Conservation (phyloP, 805 yeast genomes). For the Hanseniaspora meyeri region DNA sequence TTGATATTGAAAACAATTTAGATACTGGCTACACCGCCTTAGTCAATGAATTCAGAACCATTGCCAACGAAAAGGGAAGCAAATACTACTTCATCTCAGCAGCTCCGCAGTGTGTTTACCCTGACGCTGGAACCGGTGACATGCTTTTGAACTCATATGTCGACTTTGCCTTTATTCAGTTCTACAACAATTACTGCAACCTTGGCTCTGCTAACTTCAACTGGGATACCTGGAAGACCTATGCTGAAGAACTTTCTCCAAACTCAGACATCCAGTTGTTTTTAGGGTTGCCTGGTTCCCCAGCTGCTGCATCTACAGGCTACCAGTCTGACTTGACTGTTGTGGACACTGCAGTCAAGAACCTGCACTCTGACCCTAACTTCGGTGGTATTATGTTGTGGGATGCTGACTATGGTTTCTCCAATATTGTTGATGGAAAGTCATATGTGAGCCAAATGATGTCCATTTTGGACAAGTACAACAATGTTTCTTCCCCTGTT, state of each 20-base stretch:
- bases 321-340: conserved; percentile 41
- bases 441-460: conserved; percentile 36
- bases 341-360: conserved; percentile 42
- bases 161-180: conserved; percentile 77
- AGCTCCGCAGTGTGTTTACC: conserved; percentile 86
- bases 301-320: conserved; percentile 46
- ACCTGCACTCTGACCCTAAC: conserved; percentile 54
- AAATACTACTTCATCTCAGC: conserved; percentile 67
- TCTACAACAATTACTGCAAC: conserved; percentile 74
- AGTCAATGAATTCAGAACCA: conserved; percentile 40
- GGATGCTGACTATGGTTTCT: conserved; percentile 73
- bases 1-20: conserved; percentile 65
- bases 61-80: conserved; percentile 37
- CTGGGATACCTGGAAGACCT: conserved; percentile 62
- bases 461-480: conserved; percentile 27
- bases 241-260: conserved; percentile 39
- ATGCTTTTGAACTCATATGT: conserved; percentile 46
- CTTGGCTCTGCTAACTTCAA: conserved; percentile 41
- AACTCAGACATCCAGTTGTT: conserved; percentile 58
- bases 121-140: conserved; percentile 59
- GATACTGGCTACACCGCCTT: conserved; percentile 57
- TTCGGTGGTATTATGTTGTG: conserved; percentile 86
- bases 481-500: conserved; percentile 14
- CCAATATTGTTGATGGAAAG: conserved; percentile 34
- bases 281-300: conserved; percentile 63